Evolutionary conservation across 1,284 basidiomycete genomes (phyloP).

Genomic region (Neonothopanus nambi): DNA sequence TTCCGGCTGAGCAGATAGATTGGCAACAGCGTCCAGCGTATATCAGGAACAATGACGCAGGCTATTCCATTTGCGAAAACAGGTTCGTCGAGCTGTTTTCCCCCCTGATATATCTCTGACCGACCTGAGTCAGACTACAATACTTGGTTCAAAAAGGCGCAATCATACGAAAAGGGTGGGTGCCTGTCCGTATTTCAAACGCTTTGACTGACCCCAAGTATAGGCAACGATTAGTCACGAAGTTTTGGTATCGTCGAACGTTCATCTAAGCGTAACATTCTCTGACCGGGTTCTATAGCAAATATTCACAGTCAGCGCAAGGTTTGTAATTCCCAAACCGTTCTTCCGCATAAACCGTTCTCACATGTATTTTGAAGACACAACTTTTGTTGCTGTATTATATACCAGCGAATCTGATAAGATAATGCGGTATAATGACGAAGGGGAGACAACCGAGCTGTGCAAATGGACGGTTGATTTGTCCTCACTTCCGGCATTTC

Average conservation of each 20-base stretch:
- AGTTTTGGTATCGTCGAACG: conserved; percentile 62
- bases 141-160: conserved; percentile 83
- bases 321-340: conserved; percentile 38
- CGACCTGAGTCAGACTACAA: conserved; percentile 56
- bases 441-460: conserved; percentile 72
- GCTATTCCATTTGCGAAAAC: conserved; percentile 77
- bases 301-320: conserved; percentile 68
- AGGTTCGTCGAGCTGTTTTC: conserved; percentile 43
- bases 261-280: conserved; percentile 13
- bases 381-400: conserved; percentile 73
- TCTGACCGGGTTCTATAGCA: conserved; percentile 46
- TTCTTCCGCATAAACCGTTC: conserved; percentile 10
- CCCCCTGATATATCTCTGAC: conserved; percentile 25
- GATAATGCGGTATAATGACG: conserved; percentile 79
- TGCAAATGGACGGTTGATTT: conserved; percentile 88
- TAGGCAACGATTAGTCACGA: conserved; percentile 75
- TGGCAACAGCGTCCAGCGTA: conserved; percentile 80
- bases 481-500: conserved; percentile 72
- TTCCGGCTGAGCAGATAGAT: conserved; percentile 80
- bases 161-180: conserved; percentile 77
- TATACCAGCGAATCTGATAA: conserved; percentile 74
- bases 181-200: conserved; percentile 25
- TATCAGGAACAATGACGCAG: conserved; percentile 73
- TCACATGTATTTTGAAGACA: conserved; percentile 47
- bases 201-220: conserved; percentile 12